These are phyloP conservation scores for Lepidium campestre DNA, from an alignment of 441 rosid species.

Conservation along the genomic window DNA sequence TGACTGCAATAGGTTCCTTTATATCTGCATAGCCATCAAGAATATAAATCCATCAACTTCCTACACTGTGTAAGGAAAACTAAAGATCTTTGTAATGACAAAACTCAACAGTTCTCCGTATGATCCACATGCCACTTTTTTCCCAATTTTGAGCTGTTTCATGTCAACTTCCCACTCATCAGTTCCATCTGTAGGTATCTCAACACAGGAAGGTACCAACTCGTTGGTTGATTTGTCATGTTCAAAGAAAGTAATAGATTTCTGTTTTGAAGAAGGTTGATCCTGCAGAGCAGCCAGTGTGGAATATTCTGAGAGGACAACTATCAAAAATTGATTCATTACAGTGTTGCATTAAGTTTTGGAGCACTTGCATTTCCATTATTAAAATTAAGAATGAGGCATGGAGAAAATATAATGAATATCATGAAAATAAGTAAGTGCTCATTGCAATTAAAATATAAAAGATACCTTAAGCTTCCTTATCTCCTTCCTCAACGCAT, in stretches of 20 bases:
- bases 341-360: background rate
- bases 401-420: background rate
- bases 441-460: background rate
- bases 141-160: constrained; percentile 62
- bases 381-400: background rate
- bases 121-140: constrained; percentile 84
- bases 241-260: constrained; percentile 38
- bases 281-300: constrained; percentile 51
- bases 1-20: constrained; percentile 87
- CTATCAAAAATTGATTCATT: constrained; percentile 18
- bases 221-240: constrained; percentile 37
- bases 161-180: constrained; percentile 96
- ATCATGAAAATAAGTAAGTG: background rate
- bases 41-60: constrained; percentile 3
- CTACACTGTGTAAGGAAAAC: background rate
- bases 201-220: constrained; percentile 52
- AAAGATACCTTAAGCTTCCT: constrained; percentile 60
- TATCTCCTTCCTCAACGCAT: constrained; percentile 65
- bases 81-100: background rate
- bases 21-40: constrained; percentile 45
- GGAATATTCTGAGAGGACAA: constrained; percentile 17
- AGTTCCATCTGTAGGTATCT: constrained; percentile 87
- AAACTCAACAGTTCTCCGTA: constrained; percentile 84
- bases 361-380: constrained; percentile 11
- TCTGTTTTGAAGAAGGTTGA: constrained; percentile 40